Conservation (phyloP, 2,329 filamentous ascomycete species). For the Drechslerella dactyloides region DNA sequence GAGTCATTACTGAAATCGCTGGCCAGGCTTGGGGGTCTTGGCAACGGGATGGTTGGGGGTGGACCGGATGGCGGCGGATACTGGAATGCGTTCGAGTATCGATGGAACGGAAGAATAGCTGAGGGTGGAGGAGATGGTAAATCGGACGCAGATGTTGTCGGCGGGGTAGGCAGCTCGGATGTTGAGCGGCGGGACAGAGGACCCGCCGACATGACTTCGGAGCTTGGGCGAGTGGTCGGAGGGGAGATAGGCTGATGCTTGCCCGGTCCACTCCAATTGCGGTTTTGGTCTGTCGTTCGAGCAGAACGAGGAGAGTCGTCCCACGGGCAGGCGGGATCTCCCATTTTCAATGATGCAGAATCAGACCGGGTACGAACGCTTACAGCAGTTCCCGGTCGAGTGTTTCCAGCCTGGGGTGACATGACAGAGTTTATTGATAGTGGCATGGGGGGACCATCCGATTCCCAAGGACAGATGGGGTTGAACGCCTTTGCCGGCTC, state of each 20-base stretch:
- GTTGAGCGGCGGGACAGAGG: conserved; percentile 12
- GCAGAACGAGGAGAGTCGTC: background rate
- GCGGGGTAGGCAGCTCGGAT: conserved; percentile 9
- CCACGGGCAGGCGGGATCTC: background rate
- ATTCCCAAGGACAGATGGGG: conserved; percentile 17
- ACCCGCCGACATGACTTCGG: conserved; percentile 28
- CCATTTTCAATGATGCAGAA: background rate
- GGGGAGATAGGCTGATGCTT: conserved; percentile 23
- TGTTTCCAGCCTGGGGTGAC: background rate
- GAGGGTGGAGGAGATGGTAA: conserved; percentile 22
- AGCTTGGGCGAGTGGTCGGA: conserved; percentile 35
- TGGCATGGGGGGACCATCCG: background rate
- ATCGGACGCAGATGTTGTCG: conserved; percentile 12
- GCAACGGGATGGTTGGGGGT: conserved; percentile 22
- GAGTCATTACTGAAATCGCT: conserved; percentile 19
- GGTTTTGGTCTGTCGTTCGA: background rate
- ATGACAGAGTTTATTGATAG: background rate
- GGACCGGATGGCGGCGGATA: conserved; percentile 6
- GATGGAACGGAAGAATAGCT: conserved; percentile 8
- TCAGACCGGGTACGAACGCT: background rate
- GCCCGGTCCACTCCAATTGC: background rate
- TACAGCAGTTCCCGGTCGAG: background rate
- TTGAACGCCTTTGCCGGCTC: conserved; percentile 10
- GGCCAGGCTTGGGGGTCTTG: conserved; percentile 25
- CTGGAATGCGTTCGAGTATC: background rate